phyloP scores from a whole-genome alignment of 2,329 filamentous ascomycete species.

The Stenocarpella maydis region DNA sequence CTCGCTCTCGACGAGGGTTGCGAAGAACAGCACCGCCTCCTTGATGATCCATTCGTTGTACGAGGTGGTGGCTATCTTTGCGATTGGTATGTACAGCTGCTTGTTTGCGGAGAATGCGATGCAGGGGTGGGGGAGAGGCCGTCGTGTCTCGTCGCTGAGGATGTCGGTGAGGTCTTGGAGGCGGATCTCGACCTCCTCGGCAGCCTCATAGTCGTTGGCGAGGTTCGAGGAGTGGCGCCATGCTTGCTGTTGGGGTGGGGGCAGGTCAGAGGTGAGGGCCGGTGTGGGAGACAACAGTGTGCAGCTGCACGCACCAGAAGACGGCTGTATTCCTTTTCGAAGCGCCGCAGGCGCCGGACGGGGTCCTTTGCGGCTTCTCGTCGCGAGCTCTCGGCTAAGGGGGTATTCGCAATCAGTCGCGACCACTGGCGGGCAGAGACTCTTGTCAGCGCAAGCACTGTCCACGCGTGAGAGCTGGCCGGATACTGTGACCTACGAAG shows the following conservation, averaged over 20 bases:
- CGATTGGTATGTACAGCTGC: slow-evolving; percentile 88
- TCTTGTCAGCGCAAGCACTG: slow-evolving; percentile 32
- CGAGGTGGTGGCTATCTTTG: slow-evolving; percentile 85
- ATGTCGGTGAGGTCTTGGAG: slow-evolving; percentile 73
- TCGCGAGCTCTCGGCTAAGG: slow-evolving; percentile 63
- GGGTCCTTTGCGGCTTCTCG: slow-evolving; percentile 70
- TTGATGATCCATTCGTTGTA: slow-evolving; percentile 87
- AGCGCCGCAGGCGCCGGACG: slow-evolving; percentile 69
- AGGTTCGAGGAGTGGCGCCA: slow-evolving; percentile 71
- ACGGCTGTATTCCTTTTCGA: slow-evolving; percentile 72
- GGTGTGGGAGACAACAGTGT: neutral
- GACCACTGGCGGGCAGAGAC: slow-evolving; percentile 63
- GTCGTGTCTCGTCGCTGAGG: slow-evolving; percentile 87
- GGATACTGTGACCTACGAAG: slow-evolving; percentile 33
- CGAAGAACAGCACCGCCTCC: slow-evolving; percentile 86
- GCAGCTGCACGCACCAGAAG: slow-evolving; percentile 58
- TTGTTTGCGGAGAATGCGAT: slow-evolving; percentile 85
- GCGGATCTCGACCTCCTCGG: slow-evolving; percentile 68
- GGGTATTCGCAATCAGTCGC: slow-evolving; percentile 69
- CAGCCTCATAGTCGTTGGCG: slow-evolving; percentile 65
- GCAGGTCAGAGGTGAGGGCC: slow-evolving; percentile 31
- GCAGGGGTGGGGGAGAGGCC: slow-evolving; percentile 89
- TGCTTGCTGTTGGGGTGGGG: slow-evolving; percentile 52
- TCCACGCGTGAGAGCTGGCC: neutral
- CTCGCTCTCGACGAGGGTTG: slow-evolving; percentile 92